Conservation (phyloP, 345 rosid genomes). For the Dovyalis caffra region DNA sequence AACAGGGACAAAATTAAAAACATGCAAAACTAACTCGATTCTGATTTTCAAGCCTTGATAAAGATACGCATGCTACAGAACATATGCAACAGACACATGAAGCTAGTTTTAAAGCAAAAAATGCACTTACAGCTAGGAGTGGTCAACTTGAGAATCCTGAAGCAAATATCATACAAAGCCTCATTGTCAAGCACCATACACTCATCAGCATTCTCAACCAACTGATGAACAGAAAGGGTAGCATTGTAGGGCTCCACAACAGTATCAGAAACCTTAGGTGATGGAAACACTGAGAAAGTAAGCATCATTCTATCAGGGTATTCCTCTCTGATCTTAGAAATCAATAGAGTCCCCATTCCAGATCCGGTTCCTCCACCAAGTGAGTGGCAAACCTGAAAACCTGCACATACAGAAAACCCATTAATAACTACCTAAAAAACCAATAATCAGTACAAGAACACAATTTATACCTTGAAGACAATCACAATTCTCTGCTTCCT, state of each 20-base stretch:
- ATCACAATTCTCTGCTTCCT: constrained; percentile 29
- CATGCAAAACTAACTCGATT: neutral
- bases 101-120: neutral
- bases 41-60: neutral
- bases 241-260: constrained; percentile 32
- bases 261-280: constrained; percentile 30
- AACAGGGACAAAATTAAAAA: neutral
- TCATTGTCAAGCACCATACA: constrained; percentile 33
- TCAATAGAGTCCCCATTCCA: constrained; percentile 31
- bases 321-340: constrained; percentile 31
- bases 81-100: neutral
- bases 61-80: neutral
- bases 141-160: constrained; percentile 29
- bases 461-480: constrained; percentile 24
- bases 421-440: neutral
- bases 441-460: too few relatives aligned
- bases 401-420: neutral
- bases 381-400: constrained; percentile 31
- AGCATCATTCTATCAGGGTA: constrained; percentile 35
- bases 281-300: constrained; percentile 30
- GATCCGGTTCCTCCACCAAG: constrained; percentile 32
- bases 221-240: constrained; percentile 27
- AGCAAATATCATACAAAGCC: constrained; percentile 28
- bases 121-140: constrained; percentile 30
- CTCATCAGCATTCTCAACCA: constrained; percentile 33